Percentiles rank a stretch among this genome's conserved stretches.
Evolutionary conservation across 495 filamentous ascomycete genomes (phyloP).

Genomic region (Penicillium canescens): DNA sequence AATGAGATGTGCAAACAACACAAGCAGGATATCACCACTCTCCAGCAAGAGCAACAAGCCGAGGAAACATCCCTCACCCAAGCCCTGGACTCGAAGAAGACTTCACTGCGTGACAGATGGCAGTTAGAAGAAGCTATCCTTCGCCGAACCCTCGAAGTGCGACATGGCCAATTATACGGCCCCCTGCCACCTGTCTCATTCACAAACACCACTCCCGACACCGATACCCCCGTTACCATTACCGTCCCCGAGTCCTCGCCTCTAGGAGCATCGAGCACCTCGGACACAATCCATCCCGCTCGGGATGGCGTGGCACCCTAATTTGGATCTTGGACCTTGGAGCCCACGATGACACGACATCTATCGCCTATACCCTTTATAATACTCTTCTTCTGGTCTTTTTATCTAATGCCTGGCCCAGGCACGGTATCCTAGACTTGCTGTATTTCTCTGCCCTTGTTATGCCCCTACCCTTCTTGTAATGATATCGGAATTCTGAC

Average conservation of each 20-base stretch:
- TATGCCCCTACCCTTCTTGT: conserved; percentile 29
- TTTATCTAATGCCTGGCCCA: neutral
- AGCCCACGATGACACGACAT: conserved; percentile 6
- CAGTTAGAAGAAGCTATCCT: conserved; percentile 62
- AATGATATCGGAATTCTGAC: conserved; percentile 22
- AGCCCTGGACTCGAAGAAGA: conserved; percentile 52
- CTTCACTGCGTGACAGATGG: conserved; percentile 57
- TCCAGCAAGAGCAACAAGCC: conserved; percentile 52
- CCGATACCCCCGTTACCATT: conserved; percentile 27
- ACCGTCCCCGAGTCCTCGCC: conserved; percentile 14
- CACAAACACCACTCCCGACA: conserved; percentile 21
- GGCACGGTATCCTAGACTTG: neutral
- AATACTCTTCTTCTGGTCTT: conserved; percentile 25
- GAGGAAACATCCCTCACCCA: conserved; percentile 54
- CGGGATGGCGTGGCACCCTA: neutral
- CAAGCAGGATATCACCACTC: conserved; percentile 48
- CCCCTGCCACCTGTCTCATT: conserved; percentile 46
- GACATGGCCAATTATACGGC: conserved; percentile 49
- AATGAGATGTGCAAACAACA: conserved; percentile 53
- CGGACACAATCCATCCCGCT: conserved; percentile 3
- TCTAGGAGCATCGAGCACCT: neutral
- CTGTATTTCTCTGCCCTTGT: conserved; percentile 6
- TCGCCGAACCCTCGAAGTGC: conserved; percentile 57
- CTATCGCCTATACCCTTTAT: conserved; percentile 1
- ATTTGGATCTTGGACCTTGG: neutral